Percentiles rank a stretch among this genome's conserved stretches.
Evolutionary conservation across 169 alveolate species (phyloP).

Genomic region (Eimeria praecox): DNA sequence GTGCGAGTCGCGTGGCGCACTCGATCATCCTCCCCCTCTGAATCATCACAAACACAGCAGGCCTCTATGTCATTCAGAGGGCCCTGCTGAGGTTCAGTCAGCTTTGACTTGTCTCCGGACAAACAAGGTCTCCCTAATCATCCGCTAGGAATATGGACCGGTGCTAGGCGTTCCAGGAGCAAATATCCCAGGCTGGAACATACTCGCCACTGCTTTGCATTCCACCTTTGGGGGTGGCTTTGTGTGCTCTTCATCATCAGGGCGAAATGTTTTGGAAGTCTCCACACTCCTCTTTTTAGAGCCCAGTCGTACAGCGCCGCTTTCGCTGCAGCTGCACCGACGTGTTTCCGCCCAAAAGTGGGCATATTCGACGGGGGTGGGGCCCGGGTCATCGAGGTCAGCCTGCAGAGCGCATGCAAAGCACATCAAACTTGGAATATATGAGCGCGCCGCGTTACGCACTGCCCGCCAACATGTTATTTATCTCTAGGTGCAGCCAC

Average conservation of each 20-base stretch:
- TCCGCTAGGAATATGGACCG: background rate
- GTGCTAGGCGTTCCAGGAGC: too few species aligned
- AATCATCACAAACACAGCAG: background rate
- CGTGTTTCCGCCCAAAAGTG: background rate
- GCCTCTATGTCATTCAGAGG: background rate
- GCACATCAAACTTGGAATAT: background rate
- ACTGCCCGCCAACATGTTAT: background rate
- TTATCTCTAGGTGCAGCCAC: background rate
- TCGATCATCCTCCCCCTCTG: constrained; percentile 48
- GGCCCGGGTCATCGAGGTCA: constrained; percentile 59
- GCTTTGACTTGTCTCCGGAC: background rate
- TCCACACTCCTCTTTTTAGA: background rate
- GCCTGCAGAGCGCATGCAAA: background rate
- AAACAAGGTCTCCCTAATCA: background rate
- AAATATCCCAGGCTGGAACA: background rate
- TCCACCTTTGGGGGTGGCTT: background rate
- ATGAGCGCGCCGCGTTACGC: background rate
- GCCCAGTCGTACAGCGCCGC: background rate
- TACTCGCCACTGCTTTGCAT: constrained; percentile 2
- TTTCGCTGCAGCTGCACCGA: constrained; percentile 4
- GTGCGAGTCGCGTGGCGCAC: constrained; percentile 71
- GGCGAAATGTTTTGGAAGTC: background rate
- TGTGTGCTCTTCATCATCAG: background rate
- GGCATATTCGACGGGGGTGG: constrained; percentile 50
- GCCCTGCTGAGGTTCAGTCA: background rate